These are phyloP conservation scores for Talaromyces ruber DNA, from an alignment of 495 filamentous ascomycete genomes.

Conservation along the genomic window DNA sequence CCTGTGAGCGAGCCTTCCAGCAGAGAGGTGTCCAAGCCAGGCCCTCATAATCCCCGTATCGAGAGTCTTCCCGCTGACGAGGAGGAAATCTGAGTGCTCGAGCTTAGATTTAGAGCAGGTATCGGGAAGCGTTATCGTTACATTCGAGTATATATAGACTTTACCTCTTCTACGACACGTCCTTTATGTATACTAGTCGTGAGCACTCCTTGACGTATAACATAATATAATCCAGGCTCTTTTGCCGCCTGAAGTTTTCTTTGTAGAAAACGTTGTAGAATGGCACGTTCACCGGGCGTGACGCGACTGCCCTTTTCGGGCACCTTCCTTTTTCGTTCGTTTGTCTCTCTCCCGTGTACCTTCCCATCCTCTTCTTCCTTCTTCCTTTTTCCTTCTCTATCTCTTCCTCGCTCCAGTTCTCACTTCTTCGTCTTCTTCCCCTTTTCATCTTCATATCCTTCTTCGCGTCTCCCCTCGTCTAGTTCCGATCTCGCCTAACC, in stretches of 20 bases:
- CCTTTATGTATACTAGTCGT: background rate
- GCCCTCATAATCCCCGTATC: slow-evolving; percentile 11
- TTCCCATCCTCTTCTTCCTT: background rate
- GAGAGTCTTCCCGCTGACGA: background rate
- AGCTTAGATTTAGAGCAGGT: background rate
- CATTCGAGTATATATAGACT: background rate
- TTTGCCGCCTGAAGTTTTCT: background rate
- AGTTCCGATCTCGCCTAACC: background rate
- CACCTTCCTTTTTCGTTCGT: background rate
- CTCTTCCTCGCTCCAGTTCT: background rate
- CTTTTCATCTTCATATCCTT: background rate
- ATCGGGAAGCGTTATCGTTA: background rate
- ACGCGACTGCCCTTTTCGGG: background rate
- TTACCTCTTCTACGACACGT: background rate
- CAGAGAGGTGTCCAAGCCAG: slow-evolving; percentile 8
- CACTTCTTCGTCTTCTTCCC: background rate
- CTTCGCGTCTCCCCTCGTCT: background rate
- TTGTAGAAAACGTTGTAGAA: no score
- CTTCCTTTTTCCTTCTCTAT: background rate
- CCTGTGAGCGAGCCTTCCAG: slow-evolving; percentile 3
- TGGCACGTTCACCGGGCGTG: background rate
- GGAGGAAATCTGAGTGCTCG: background rate
- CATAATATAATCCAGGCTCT: background rate
- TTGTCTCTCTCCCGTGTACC: background rate
- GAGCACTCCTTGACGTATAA: no score